Evolutionary conservation across 2,329 filamentous ascomycete genomes (phyloP), one percentile per base, ranked within the genome.

Genomic region (Penicillium sp.): DNA sequence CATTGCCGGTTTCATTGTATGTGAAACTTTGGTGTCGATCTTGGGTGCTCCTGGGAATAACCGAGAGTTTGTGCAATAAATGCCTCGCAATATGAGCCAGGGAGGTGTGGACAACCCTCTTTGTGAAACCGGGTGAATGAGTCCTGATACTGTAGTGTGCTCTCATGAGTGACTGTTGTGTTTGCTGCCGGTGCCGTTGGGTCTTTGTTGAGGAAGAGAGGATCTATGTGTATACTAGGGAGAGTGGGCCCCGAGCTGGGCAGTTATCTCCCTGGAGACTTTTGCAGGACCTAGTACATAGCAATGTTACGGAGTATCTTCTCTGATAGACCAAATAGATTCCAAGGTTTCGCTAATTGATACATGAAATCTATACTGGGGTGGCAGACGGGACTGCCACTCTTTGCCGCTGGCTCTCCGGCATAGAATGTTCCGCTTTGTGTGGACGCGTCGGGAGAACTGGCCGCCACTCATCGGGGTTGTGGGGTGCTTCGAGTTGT

Each of bases 401-500:
- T 13, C 45, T 27, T 13, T 47, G 24, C 24, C 54, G 47, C 34
- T 58, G 57, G 46, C 54, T 29, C 16, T 58, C 52, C 10, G 52
- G 56, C 16, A 52, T 40, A 6, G 58, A 59, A 32, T 58, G 44
- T 24, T 39, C 59, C 9, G 62, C 54, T 2, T 47, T 44, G 32
- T 52, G 61, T 44, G 62, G 54, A 18, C 63, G 49, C 49, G 58
- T 60, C 3, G 66, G 59, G 38, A 64, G 47, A 29, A 56, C 40
- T n/a, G 43, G 39, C n/a, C 58, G 50, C 40, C 57, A 48, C 29
- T 44, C 38, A 16, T 57, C 53, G 32, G 64, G 59, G 21, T 31
- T 21, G 18, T 56, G 53, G 2, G 71, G 61, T 13, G 67, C 64
- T 57, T 76, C 72, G 31, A 74, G 70, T 21, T 69, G 64, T 16